Base-by-base conservation (phyloP, 805 yeast species). In the Saccharomycopsis synnaedendra region DNA sequence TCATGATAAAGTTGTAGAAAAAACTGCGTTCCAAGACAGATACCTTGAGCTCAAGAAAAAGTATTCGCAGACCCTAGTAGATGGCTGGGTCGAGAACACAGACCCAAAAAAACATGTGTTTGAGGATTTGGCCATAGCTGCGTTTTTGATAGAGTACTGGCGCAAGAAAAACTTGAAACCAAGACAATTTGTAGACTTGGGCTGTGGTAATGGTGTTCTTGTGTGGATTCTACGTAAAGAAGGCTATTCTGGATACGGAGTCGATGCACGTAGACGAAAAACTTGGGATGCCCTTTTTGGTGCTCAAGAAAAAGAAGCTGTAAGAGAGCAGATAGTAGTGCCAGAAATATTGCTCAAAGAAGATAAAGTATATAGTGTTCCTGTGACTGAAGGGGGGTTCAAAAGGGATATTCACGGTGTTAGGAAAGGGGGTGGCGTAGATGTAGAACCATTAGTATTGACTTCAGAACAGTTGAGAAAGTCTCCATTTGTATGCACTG, bases 91-190 rank as follows among this genome's bases (percentile, higher is more conserved):
- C n/a, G 97, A 90, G 64, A 79, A 82, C 32, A 90, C 97, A 2
- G 97, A 90, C 63, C 97, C 97, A 3, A 76, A 82, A 56, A 90
- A 90, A 61, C 97, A 90, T 65, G 97, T 90, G 0, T 90, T 89
- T 66, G 97, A 90, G 67, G 97, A 90, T 61, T 75, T 90, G 46
- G 94, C 96, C 3, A 89, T 90, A 56, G 97, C 97, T 1, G 95
- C 97, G 0, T 90, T 90, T 56, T 68, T 90, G 52, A 85, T 90
- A 31, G 95, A 86, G 64, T 70, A 85, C 35, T 90, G 97, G 97
- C 64, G 64, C 5, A 67, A 71, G 42, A 70, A 54, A 28, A 61
- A 59, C 34, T 64, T 68, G 39, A 56, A 60, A 4, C 65, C 65
- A 3, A 78, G 83, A 56, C 81, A 80, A 56, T 90, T 89, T 60